Conservation (phyloP, 129 eudicot genomes). For the Cynara cardunculus region DNA sequence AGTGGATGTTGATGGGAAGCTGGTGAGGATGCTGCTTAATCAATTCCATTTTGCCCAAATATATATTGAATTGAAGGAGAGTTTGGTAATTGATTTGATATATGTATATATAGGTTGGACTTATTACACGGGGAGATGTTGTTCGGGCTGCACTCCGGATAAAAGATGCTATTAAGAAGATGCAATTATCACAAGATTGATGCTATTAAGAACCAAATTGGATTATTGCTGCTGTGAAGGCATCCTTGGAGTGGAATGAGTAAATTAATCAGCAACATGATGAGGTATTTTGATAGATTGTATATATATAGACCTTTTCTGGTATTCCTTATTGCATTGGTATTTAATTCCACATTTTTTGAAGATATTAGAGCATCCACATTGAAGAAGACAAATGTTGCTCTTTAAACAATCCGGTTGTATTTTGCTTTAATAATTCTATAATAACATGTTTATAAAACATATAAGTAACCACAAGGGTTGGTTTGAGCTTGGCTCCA, state of each 20-base stretch:
- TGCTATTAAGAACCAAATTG: background rate
- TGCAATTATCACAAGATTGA: conserved; percentile 32
- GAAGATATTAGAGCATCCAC: too few relatives aligned
- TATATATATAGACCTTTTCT: too few relatives aligned
- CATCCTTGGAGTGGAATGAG: conserved; percentile 18
- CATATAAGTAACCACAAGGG: too few relatives aligned
- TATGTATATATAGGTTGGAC: conserved; percentile 55
- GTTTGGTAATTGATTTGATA: conserved; percentile 3
- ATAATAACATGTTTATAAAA: too few relatives aligned
- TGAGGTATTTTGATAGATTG: too few relatives aligned
- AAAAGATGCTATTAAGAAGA: conserved; percentile 46
- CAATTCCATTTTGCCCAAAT: background rate
- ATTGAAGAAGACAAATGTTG: too few relatives aligned
- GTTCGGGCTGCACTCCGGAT: conserved; percentile 86
- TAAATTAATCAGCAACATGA: too few relatives aligned
- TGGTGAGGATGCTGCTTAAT: conserved; percentile 41
- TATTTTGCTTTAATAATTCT: too few relatives aligned
- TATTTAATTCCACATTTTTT: too few relatives aligned
- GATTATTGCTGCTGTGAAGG: conserved; percentile 18
- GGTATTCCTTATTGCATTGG: too few relatives aligned
- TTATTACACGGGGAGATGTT: conserved; percentile 80
- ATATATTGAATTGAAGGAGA: background rate
- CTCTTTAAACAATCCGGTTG: too few relatives aligned
- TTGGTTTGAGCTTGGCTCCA: too few relatives aligned
- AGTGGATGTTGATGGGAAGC: conserved; percentile 69